These are phyloP conservation scores for Cladosporium colombiae DNA, from an alignment of 2,329 filamentous ascomycete species.

Conservation along the genomic window DNA sequence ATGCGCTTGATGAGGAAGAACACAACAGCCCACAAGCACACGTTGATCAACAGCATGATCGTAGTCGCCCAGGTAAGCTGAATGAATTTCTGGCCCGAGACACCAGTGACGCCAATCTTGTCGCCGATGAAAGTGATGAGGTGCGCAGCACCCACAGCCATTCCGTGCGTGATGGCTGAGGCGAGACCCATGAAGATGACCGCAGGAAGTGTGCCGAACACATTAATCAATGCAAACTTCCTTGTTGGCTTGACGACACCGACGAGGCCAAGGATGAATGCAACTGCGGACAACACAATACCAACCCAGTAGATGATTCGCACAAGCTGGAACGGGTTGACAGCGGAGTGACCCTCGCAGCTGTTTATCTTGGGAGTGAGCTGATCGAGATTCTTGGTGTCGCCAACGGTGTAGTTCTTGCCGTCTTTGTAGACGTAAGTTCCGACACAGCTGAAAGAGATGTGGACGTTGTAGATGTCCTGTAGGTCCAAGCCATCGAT, in stretches of 20 bases:
- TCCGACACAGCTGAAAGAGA: constrained; percentile 60
- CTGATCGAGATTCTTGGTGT: constrained; percentile 52
- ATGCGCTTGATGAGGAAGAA: constrained; percentile 18
- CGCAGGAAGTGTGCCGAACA: constrained; percentile 50
- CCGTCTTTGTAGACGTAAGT: constrained; percentile 45
- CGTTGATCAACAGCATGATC: constrained; percentile 30
- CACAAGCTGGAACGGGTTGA: constrained; percentile 60
- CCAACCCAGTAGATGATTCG: constrained; percentile 62
- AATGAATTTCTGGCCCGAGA: constrained; percentile 57
- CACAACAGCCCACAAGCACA: constrained; percentile 24
- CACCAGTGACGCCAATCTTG: constrained; percentile 51
- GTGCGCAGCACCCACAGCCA: constrained; percentile 55
- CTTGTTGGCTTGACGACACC: constrained; percentile 43
- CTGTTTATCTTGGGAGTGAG: constrained; percentile 21
- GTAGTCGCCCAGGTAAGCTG: constrained; percentile 62
- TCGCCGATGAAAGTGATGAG: constrained; percentile 57
- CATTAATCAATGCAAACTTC: constrained; percentile 50
- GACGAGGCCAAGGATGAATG: constrained; percentile 48
- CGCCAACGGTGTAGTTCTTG: constrained; percentile 45
- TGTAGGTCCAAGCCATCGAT: constrained; percentile 54
- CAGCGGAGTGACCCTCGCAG: constrained; percentile 56
- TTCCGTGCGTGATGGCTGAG: constrained; percentile 72
- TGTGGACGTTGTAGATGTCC: constrained; percentile 63
- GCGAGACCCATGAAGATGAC: constrained; percentile 66
- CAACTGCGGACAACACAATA: constrained; percentile 53